Conservation (phyloP, 441 rosid genomes). For the Brassica hybrid region DNA sequence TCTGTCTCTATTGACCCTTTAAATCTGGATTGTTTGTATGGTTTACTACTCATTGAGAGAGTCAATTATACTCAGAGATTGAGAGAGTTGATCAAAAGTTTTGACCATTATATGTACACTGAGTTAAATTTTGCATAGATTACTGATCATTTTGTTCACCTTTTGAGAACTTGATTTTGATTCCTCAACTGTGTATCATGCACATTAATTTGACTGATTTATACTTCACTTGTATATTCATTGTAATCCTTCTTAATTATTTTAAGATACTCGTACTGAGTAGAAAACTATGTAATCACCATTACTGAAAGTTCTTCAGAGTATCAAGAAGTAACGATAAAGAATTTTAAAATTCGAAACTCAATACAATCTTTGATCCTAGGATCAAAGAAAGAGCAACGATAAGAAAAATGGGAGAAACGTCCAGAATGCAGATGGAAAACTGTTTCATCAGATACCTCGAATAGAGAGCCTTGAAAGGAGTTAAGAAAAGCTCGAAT, state of each 20-base stretch:
- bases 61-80: not conserved
- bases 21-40: not conserved
- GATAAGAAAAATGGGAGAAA: not conserved
- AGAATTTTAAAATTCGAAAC: not conserved
- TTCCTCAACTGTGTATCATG: not conserved
- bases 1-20: not conserved
- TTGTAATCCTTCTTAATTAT: not conserved
- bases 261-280: not conserved
- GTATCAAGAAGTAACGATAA: not conserved
- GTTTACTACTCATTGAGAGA: not conserved
- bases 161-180: not conserved
- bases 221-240: not conserved
- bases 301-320: not conserved
- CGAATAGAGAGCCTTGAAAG: not conserved
- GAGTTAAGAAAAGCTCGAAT: too few relatives aligned
- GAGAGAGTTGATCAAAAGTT: not conserved
- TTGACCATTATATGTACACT: not conserved
- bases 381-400: not conserved
- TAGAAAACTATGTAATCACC: not conserved
- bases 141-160: not conserved
- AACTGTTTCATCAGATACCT: not conserved
- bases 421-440: not conserved
- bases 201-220: not conserved
- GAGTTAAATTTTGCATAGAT: not conserved
- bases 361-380: not conserved